These are phyloP conservation scores for Trichosporon asahii DNA, from an alignment of 1,284 basidiomycete species.

Conservation along the genomic window DNA sequence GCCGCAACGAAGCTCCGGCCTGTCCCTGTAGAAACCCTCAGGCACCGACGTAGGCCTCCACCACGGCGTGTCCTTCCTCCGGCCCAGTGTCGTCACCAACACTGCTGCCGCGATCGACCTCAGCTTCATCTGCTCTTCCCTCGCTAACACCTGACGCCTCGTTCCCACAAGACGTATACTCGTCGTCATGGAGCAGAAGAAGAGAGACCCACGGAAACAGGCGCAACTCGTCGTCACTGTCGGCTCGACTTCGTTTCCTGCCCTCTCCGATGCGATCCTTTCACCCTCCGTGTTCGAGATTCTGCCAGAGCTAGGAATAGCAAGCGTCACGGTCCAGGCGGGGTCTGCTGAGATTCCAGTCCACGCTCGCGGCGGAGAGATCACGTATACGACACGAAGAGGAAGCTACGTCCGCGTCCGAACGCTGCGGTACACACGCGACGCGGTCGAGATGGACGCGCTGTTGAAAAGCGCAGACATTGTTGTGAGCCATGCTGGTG, in stretches of 20 bases:
- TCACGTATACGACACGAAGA: constrained; percentile 39
- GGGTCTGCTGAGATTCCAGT: constrained; percentile 58
- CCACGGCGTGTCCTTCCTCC: no score
- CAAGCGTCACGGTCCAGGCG: constrained; percentile 66
- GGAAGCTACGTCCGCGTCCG: constrained; percentile 60
- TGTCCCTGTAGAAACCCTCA: not conserved
- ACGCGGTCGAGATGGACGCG: constrained; percentile 57
- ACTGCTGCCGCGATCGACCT: not conserved
- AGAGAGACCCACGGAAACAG: not conserved
- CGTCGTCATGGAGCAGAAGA: not conserved
- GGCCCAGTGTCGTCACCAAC: not conserved
- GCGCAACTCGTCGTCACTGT: constrained; percentile 70
- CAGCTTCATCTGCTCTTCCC: not conserved
- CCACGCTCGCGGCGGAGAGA: constrained; percentile 24
- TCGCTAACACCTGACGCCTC: not conserved
- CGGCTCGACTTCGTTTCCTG: constrained; percentile 80
- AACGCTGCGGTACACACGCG: constrained; percentile 68
- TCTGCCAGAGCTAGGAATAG: constrained; percentile 60
- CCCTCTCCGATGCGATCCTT: constrained; percentile 65
- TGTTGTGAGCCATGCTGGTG: constrained; percentile 90
- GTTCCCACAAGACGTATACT: not conserved
- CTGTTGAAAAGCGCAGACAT: constrained; percentile 67
- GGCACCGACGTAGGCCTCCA: not conserved
- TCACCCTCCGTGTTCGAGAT: constrained; percentile 59
- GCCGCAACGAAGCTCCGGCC: constrained; percentile 1